Evolutionary conservation across 2,329 filamentous ascomycete species (phyloP), one percentile per base, ranked within the genome.

Genomic region (Ceratocystis huliohia): DNA sequence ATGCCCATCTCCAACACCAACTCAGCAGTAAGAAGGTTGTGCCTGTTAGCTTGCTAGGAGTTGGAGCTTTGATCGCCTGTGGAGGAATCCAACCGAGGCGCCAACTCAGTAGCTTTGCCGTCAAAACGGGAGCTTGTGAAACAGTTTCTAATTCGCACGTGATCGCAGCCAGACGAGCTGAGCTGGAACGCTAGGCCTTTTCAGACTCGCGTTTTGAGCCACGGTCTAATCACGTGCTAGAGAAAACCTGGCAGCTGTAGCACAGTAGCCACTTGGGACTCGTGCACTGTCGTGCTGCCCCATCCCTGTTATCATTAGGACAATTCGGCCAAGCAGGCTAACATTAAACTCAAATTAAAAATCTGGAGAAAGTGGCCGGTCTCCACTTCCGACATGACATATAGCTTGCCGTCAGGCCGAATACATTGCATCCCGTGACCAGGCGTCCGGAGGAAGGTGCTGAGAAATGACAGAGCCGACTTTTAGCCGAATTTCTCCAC

Each of bases 111-210:
- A 10, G 56, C 56, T 41, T 41, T 59, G 28, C 28, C 28, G 56
- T 30, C 48, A 50, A 50, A 50, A 50, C 56, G 56, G 5, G 33
- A 7, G 56, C 56, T 59, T 59, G 56, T 59, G 56, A 59, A 59
- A 59, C 56, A n/a, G 30, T 8, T 30, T n/a, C n/a, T 28, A 13
- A n/a, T 30, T n/a, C 13, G 30, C 56, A 59, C 56, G 28, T 59
- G 56, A 59, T 37, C 4, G 5, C 28, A 17, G n/a, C 20, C 33
- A 10, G n/a, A 25, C 2, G 22, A 22, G 20, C 10, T 4, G 46
- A 22, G 48, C 46, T 48, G 46, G 46, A n/a, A 48, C 46, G 46
- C 46, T n/a, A 4, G 3, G n/a, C 5, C 46, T 48, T 56, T 41
- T 41, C 37, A 15, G 37, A 41, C 37, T 41, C 37, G 2, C 37